phyloP scores from a whole-genome alignment of 495 filamentous ascomycete genomes.

The Oidiodendron maius region DNA sequence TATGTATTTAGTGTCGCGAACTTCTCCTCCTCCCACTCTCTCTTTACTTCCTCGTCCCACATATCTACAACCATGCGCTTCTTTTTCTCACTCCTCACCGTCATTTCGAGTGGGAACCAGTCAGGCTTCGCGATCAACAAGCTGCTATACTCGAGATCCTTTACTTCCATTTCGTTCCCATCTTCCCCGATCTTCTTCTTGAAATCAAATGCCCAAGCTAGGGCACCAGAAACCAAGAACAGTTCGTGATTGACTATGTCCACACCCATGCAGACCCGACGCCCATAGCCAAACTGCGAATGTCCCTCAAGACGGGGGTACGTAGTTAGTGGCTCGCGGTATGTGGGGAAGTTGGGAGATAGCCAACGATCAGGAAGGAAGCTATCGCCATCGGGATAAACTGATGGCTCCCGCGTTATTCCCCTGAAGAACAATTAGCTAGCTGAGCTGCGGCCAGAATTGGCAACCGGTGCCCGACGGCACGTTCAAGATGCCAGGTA shows the following conservation, averaged over 20 bases:
- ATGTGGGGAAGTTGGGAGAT: slow-evolving; percentile 14
- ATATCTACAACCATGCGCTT: not conserved
- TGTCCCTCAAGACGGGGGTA: slow-evolving; percentile 33
- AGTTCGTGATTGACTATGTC: slow-evolving; percentile 8
- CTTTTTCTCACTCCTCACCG: not conserved
- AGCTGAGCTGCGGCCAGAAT: not conserved
- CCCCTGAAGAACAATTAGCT: slow-evolving; percentile 30
- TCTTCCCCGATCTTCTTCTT: slow-evolving; percentile 2
- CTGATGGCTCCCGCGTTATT: slow-evolving; percentile 53
- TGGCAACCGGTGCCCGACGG: too few species aligned
- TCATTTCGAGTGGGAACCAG: not conserved
- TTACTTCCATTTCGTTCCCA: not conserved
- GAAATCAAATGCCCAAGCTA: not conserved
- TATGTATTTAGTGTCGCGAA: too few species aligned
- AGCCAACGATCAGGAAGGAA: slow-evolving; percentile 51
- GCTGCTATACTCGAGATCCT: not conserved
- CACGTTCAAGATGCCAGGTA: not conserved
- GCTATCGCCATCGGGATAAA: slow-evolving; percentile 56
- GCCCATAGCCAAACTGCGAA: slow-evolving; percentile 17
- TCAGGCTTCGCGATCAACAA: not conserved
- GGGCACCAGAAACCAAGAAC: not conserved
- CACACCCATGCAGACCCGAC: slow-evolving; percentile 14
- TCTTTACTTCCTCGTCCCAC: not conserved
- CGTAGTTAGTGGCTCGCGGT: slow-evolving; percentile 37
- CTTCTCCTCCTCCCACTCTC: not conserved